These are phyloP conservation scores for Ceratocystiopsis brevicomis DNA, from an alignment of 2,329 filamentous ascomycete genomes.

Conservation along the genomic window DNA sequence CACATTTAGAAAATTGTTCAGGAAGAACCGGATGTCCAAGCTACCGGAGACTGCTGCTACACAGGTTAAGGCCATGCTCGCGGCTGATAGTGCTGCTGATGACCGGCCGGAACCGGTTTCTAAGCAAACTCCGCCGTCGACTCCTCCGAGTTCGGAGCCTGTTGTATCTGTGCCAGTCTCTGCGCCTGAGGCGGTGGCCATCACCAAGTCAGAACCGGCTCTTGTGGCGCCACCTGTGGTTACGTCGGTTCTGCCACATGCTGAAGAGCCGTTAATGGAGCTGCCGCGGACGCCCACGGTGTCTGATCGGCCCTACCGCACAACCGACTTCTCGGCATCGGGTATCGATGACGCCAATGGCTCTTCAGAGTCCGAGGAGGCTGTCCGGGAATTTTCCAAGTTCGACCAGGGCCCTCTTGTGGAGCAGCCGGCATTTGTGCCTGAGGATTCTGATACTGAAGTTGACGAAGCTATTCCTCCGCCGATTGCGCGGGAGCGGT, in stretches of 20 bases:
- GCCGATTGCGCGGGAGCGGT: constrained; percentile 28
- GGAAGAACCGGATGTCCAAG: constrained; percentile 42
- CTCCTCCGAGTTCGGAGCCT: too few species aligned
- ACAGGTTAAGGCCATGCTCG: constrained; percentile 33
- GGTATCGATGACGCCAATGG: constrained; percentile 41
- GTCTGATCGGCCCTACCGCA: constrained; percentile 22
- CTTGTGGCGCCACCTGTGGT: constrained; percentile 2
- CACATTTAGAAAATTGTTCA: constrained; percentile 8
- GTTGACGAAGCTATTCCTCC: constrained; percentile 30
- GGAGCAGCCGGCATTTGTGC: constrained; percentile 72
- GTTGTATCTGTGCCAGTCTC: too few species aligned
- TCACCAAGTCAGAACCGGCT: background rate
- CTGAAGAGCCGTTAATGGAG: constrained; percentile 9
- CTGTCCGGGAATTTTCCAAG: constrained; percentile 34
- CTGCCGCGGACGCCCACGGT: constrained; percentile 9
- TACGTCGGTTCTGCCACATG: constrained; percentile 11
- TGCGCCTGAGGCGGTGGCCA: too few species aligned
- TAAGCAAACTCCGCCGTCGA: too few species aligned
- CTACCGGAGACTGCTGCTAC: constrained; percentile 32
- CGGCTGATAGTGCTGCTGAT: constrained; percentile 12
- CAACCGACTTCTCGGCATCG: constrained; percentile 31
- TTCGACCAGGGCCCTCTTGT: constrained; percentile 81
- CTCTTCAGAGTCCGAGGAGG: constrained; percentile 2
- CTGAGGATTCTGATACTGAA: constrained; percentile 29
- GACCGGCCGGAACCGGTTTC: background rate